Conservation (phyloP, 495 filamentous ascomycete genomes). For the Cercophora newfieldiana region DNA sequence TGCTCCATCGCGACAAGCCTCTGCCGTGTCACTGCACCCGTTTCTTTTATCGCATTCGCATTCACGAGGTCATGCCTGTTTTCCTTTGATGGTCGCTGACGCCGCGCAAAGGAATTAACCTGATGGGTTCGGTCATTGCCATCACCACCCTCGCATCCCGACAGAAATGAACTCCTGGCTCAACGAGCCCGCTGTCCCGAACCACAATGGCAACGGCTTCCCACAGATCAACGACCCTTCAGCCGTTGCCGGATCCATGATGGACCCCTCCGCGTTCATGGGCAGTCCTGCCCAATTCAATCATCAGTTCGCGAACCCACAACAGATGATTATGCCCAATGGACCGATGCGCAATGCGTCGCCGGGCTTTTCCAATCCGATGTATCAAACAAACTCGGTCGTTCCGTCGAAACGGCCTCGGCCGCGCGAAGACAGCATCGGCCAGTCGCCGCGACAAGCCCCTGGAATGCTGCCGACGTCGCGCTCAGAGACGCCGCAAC, state of each 20-base stretch:
- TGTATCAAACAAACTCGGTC: slow-evolving; percentile 76
- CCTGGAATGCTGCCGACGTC: slow-evolving; percentile 74
- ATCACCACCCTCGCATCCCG: slow-evolving; percentile 31
- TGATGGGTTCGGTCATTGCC: slow-evolving; percentile 47
- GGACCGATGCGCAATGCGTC: slow-evolving; percentile 78
- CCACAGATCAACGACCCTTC: slow-evolving; percentile 59
- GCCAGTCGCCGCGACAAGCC: slow-evolving; percentile 76
- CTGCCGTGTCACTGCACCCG: slow-evolving; percentile 44
- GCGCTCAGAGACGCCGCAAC: slow-evolving; percentile 89
- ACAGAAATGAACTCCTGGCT: slow-evolving; percentile 77
- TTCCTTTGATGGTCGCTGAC: slow-evolving; percentile 49
- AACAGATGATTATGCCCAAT: slow-evolving; percentile 79
- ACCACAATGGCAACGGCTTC: slow-evolving; percentile 78
- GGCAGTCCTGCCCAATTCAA: slow-evolving; percentile 53
- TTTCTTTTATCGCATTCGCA: slow-evolving; percentile 33
- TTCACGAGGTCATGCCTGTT: slow-evolving; percentile 30
- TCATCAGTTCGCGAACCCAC: slow-evolving; percentile 57
- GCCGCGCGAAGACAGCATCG: slow-evolving; percentile 78
- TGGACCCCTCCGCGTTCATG: slow-evolving; percentile 57
- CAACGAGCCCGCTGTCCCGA: slow-evolving; percentile 72
- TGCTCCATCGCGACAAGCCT: slow-evolving; percentile 53
- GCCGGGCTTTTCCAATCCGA: slow-evolving; percentile 67
- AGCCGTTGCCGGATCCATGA: slow-evolving; percentile 51
- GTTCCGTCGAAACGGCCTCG: slow-evolving; percentile 85
- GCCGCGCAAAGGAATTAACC: slow-evolving; percentile 40